Base-by-base conservation (phyloP, 805 yeast genomes). In the Barnettozyma populi region DNA sequence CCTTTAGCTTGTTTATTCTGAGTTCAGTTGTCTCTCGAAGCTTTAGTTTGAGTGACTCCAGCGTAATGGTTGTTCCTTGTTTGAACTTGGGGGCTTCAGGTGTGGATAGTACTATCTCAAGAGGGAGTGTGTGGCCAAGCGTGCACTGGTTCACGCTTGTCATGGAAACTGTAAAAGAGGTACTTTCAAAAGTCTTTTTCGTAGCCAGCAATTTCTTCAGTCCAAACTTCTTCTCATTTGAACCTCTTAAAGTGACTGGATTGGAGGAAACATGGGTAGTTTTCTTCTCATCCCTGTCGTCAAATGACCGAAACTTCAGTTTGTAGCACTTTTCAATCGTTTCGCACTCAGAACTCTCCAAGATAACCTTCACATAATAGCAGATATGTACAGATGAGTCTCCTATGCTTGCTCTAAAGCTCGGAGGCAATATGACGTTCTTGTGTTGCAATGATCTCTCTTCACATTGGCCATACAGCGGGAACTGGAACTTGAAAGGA, bases 401-500 rank as follows among this genome's bases (percentile, higher is more conserved):
- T n/a, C 29, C 41, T 7, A 37, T 7, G 18, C 11, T 20, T 7
- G 27, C 29, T 21, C 18, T 20, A 9, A 37, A 37, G 21, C 29
- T 37, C 3, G 41, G 41, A 4, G 41, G 41, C 10, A 37, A 23
- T n/a, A 3, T 7, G 27, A 13, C 27, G 8, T 19, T 23, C 20
- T 20, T 23, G 27, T 37, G 41, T 21, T 14, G 20, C 7, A 21
- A 7, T 11, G 27, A n/a, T 23, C 18, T 20, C 7, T 18, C 41
- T 13, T 37, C 41, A 23, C 41, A 37, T 23, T 37, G 41, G 24
- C 18, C 29, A 19, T 37, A 8, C 18, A 37, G 41, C n/a, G 41
- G 41, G 27, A 37, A 19, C 27, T 37, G 41, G 27, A 37, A 37
- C 41, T 37, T 37, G 41, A 37, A 37, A n/a, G 27, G 11, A 14